Conservation (phyloP, 2,329 filamentous ascomycete genomes). For the Fusarium xyrophilum region DNA sequence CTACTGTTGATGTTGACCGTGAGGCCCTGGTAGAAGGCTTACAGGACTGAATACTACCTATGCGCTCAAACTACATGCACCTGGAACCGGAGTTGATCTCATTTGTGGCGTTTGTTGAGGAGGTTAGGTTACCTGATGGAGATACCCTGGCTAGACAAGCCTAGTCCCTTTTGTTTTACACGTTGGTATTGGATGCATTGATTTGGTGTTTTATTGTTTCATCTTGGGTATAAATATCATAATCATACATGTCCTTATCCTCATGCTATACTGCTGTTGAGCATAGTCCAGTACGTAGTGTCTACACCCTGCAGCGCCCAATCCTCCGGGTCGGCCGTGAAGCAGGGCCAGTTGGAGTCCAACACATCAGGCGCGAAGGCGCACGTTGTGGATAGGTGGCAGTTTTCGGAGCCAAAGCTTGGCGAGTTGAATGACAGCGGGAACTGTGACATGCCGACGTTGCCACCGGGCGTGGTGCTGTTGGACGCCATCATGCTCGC, state of each 20-base stretch:
- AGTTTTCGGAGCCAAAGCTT: slow-evolving; percentile 3
- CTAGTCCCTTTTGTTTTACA: slow-evolving; percentile 31
- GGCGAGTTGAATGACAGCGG: slow-evolving; percentile 18
- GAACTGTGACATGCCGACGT: slow-evolving; percentile 13
- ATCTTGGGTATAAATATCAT: slow-evolving; percentile 33
- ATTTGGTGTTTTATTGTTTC: slow-evolving; percentile 22
- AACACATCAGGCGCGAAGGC: slow-evolving; percentile 15
- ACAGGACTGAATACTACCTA: slow-evolving; percentile 36
- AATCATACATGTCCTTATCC: slow-evolving; percentile 12
- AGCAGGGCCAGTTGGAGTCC: slow-evolving; percentile 37
- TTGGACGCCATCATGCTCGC: slow-evolving; percentile 22
- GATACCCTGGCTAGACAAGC: slow-evolving; percentile 41
- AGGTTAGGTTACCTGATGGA: slow-evolving; percentile 32
- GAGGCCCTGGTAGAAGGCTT: slow-evolving; percentile 68
- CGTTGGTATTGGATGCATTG: slow-evolving; percentile 17
- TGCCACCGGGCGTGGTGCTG: slow-evolving; percentile 14
- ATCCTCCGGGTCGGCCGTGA: slow-evolving; percentile 46
- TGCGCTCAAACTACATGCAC: slow-evolving; percentile 11
- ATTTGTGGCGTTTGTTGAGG: slow-evolving; percentile 38
- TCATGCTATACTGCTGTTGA: slow-evolving; percentile 38
- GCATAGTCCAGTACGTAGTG: slow-evolving; percentile 46
- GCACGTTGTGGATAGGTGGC: slow-evolving; percentile 11
- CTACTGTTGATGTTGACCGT: slow-evolving; percentile 64
- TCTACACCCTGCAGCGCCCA: slow-evolving; percentile 53
- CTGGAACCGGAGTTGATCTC: slow-evolving; percentile 33